phyloP scores from a whole-genome alignment of 352 stramenopile species.

The Phytopythium mirpurense region DNA sequence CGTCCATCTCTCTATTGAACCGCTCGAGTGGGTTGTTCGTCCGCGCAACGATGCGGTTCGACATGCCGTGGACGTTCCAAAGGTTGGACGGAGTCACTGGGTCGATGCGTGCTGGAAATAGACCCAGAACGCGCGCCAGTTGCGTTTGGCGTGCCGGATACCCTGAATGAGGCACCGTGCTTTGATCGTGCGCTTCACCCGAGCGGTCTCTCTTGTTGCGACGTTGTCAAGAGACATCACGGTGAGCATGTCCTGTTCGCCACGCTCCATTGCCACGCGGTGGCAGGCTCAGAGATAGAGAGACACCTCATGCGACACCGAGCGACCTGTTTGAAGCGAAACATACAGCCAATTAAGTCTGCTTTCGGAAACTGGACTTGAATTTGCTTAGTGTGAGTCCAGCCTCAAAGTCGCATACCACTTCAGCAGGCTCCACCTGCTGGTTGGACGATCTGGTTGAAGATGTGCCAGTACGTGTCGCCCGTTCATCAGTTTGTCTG shows the following conservation, averaged over 20 bases:
- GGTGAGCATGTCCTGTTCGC: constrained; percentile 6
- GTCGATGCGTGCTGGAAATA: constrained; percentile 18
- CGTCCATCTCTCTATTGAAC: constrained; percentile 16
- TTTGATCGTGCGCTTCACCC: background rate
- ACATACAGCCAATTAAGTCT: constrained; percentile 8
- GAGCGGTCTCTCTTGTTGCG: background rate
- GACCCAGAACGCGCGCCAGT: constrained; percentile 7
- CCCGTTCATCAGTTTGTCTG: constrained; percentile 5
- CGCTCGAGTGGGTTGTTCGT: constrained; percentile 20
- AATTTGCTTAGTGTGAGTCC: constrained; percentile 9
- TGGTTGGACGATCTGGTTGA: constrained; percentile 8
- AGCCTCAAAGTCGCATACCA: constrained; percentile 16
- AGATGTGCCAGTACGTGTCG: constrained; percentile 10
- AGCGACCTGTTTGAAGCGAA: constrained; percentile 21
- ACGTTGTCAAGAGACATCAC: constrained; percentile 2
- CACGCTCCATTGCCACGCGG: background rate
- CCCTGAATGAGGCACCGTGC: background rate
- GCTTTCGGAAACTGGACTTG: constrained; percentile 11
- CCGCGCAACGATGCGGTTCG: constrained; percentile 5
- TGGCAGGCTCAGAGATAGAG: constrained; percentile 7
- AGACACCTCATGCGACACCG: constrained; percentile 10
- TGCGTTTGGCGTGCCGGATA: background rate
- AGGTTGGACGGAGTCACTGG: constrained; percentile 3
- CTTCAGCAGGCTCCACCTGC: constrained; percentile 6
- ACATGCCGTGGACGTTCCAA: constrained; percentile 18